Evolutionary conservation across 306 rosid species (phyloP).

Genomic region (Cercis canadensis): DNA sequence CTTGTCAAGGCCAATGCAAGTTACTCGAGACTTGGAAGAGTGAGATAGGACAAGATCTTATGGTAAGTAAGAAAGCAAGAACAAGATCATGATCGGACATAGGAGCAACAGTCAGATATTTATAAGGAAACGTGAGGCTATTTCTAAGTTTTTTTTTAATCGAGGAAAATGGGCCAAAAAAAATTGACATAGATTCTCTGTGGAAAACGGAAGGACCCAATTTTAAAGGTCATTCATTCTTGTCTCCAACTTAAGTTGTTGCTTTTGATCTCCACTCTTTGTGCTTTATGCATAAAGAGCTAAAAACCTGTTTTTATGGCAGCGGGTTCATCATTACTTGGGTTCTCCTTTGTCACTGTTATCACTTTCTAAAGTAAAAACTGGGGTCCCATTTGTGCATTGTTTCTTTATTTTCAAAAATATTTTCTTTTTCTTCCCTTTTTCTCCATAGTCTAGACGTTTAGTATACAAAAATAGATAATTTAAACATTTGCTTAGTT

Average conservation of each 20-base stretch:
- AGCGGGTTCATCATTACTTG: conserved; percentile 78
- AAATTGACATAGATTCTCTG: conserved; percentile 36
- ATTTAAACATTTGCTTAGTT: background rate
- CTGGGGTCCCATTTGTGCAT: conserved; percentile 41
- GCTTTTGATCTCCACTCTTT: conserved; percentile 67
- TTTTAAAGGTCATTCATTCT: conserved; percentile 52
- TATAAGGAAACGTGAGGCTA: conserved; percentile 44
- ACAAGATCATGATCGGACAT: background rate
- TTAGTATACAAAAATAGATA: too few relatives aligned
- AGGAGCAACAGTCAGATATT: conserved; percentile 48
- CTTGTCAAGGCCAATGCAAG: conserved; percentile 36
- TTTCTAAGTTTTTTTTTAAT: conserved; percentile 38
- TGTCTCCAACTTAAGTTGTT: conserved; percentile 52
- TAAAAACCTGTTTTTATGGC: conserved; percentile 53
- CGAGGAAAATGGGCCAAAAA: conserved; percentile 43
- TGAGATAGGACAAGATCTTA: background rate
- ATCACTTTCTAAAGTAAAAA: conserved; percentile 51
- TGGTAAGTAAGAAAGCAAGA: too few relatives aligned
- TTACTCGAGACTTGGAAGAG: conserved; percentile 36
- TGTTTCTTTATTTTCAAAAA: conserved; percentile 17
- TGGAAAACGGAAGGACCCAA: conserved; percentile 46
- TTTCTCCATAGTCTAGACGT: too few relatives aligned
- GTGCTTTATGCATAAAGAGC: conserved; percentile 59
- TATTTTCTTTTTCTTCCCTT: too few relatives aligned
- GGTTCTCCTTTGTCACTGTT: conserved; percentile 64